Base-by-base conservation (phyloP, 75 land plant genomes). In the Cunninghamia lanceolata region DNA sequence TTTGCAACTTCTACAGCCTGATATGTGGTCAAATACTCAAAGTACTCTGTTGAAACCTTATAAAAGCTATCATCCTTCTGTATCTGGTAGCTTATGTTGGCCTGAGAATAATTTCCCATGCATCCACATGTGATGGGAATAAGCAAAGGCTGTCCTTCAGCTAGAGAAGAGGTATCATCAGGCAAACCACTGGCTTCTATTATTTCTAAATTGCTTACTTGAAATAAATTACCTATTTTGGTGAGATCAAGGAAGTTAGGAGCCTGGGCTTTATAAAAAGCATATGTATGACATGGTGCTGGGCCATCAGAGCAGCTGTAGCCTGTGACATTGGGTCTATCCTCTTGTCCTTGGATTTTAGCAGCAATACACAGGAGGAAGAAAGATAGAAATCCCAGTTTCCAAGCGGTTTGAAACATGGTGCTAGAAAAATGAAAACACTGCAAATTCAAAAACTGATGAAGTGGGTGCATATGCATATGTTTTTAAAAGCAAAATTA, bases 111-210 rank as follows among this genome's bases (percentile, higher is more conserved):
- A 56, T 86, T 89, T 13, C 89, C 89, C 63, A 70, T 89, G 93
- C 96, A 94, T 15, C 85, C 86, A 86, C 97, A 95, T 34, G 21
- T 35, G 30, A 93, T 76, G 46, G 97, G 97, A 39, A 95, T 83
- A 36, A 91, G 85, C 71, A 95, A 84, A 14, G 89, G 75, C 82
- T 94, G 91, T 34, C 84, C 88, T 4, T 88, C 86, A 59, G 19
- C 5, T 14, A 95, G 85, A 10, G 16, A n/a, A 54, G 19, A 21
- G 28, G 84, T 80, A 43, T 87, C 85, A 25, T 82, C 83, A 35
- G 84, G 70, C n/a, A 95, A 73, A 10, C 81, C 80, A 45, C 88
- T 93, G 46, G 90, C 90, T 16, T 42, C 68, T 52, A 85, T 82
- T 34, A 95, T 91, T 0, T 4, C 3, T 16, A 75, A 36, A 2